Evolutionary conservation across 2,329 filamentous ascomycete genomes (phyloP), one percentile per base, ranked within the genome.

Genomic region (Polychaeton citri): DNA sequence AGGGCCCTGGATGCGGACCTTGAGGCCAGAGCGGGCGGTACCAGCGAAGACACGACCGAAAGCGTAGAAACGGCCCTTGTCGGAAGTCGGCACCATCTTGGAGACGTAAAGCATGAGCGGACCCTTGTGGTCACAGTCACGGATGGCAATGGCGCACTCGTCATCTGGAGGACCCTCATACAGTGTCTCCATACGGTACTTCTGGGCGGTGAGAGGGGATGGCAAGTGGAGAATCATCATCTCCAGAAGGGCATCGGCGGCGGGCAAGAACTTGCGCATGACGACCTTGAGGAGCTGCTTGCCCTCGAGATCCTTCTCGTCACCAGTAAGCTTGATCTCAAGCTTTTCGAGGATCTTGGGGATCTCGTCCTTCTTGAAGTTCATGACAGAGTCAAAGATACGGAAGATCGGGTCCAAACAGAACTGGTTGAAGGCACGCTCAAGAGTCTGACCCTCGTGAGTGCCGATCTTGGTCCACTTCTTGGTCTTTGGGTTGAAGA

Each of bases 171-270:
- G 90, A 76, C 90, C 90, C 76, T 98, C 90, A 73, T 98, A 98
- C 50, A 98, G 77, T 62, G 87, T 94, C 78, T 96, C 90, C 59
- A 76, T 81, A 81, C 90, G 90, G 77, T 98, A 98, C 66, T 72
- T 82, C 76, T 98, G 90, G 53, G 90, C 90, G 49, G 84, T 93
- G 56, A 85, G 76, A 62, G 90, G 90, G 50, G 90, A 96, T 58
- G 90, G 90, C 59, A 98, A 76, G 69, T 98, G 90, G 60, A 98
- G 82, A 72, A 96, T 88, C 85, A 98, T 93, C 90, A 98, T 98
- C 77, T 98, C 90, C 64, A 98, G 69, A 50, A 98, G 82, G 56
- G 88, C 92, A 68, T 98, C 90, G 52, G 90, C 90, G 58, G 90
- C 90, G 53, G 90, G 90, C 62, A 98, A 72, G 83, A 96, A 98